These are phyloP conservation scores for Citeromyces matritensis DNA, from an alignment of 805 yeast species.

Conservation along the genomic window DNA sequence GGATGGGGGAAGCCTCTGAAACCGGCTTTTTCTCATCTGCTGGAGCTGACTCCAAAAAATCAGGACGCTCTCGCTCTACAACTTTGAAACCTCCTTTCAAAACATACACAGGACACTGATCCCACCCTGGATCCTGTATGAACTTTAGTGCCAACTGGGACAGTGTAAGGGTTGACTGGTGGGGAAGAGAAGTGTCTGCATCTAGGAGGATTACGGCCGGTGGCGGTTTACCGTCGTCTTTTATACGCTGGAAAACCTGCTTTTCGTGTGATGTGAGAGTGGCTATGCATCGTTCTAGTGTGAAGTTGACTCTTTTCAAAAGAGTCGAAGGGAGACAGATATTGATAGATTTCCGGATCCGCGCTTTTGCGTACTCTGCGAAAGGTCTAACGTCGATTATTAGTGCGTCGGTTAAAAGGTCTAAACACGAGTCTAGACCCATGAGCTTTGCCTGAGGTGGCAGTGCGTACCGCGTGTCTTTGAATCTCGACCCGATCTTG, in stretches of 20 bases:
- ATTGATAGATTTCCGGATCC: conserved; percentile 48
- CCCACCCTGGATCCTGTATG: conserved; percentile 18
- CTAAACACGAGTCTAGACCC: background rate
- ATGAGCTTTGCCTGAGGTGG: background rate
- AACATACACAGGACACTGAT: conserved; percentile 21
- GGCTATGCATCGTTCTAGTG: conserved; percentile 43
- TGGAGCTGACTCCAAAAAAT: conserved; percentile 10
- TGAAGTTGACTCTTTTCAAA: conserved; percentile 60
- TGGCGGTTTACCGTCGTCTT: conserved; percentile 13
- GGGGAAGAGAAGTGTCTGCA: conserved; percentile 13
- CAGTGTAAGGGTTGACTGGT: conserved; percentile 19
- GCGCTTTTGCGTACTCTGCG: conserved; percentile 49
- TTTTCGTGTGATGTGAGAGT: conserved; percentile 43
- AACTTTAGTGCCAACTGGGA: conserved; percentile 34
- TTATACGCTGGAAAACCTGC: conserved; percentile 19
- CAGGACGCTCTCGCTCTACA: conserved; percentile 15
- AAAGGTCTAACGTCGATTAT: conserved; percentile 72
- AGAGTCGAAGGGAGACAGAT: conserved; percentile 85
- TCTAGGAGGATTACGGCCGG: conserved; percentile 44
- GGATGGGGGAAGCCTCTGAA: conserved; percentile 4
- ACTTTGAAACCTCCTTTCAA: conserved; percentile 24
- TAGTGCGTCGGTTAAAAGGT: conserved; percentile 15
- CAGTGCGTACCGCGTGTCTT: conserved; percentile 1
- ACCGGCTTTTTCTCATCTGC: background rate
- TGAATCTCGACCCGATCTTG: conserved; percentile 1